These are phyloP conservation scores for Xylariaceae sp. DNA, from an alignment of 2,329 filamentous ascomycete genomes.

Conservation along the genomic window DNA sequence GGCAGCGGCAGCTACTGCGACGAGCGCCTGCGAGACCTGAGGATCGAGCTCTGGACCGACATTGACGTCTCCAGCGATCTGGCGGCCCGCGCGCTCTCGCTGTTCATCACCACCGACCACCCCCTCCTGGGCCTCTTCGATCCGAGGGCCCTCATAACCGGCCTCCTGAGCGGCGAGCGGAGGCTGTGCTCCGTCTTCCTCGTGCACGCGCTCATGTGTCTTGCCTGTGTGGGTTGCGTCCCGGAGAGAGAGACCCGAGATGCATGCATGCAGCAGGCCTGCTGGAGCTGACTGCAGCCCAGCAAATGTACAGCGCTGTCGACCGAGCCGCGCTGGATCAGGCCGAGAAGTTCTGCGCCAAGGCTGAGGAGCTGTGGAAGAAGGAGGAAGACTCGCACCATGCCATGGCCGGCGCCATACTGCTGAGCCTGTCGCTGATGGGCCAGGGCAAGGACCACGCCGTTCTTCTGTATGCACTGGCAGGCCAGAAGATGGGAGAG, in stretches of 20 bases:
- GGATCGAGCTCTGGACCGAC: constrained; percentile 28
- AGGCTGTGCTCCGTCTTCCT: constrained; percentile 27
- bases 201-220: constrained; percentile 27
- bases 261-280: not conserved
- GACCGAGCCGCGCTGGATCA: constrained; percentile 14
- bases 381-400: constrained; percentile 16
- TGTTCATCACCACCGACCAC: constrained; percentile 31
- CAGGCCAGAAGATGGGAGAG: constrained; percentile 23
- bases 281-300: not conserved
- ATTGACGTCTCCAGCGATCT: constrained; percentile 22
- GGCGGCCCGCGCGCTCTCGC: constrained; percentile 26
- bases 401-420: constrained; percentile 24
- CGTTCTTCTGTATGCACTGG: constrained; percentile 22
- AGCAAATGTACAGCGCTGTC: constrained; percentile 30
- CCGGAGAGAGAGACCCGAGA: too few relatives aligned
- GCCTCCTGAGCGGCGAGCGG: constrained; percentile 18
- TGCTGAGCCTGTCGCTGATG: constrained; percentile 27
- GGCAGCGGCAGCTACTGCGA: too few relatives aligned
- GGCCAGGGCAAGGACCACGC: constrained; percentile 28
- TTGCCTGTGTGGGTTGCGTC: constrained; percentile 25
- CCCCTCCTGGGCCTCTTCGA: constrained; percentile 30
- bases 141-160: constrained; percentile 25
- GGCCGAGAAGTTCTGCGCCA: constrained; percentile 15
- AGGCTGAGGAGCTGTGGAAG: constrained; percentile 21
- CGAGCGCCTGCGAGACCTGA: constrained; percentile 19